Base-by-base conservation (phyloP, 805 yeast genomes). In the Ogataea philodendri region DNA sequence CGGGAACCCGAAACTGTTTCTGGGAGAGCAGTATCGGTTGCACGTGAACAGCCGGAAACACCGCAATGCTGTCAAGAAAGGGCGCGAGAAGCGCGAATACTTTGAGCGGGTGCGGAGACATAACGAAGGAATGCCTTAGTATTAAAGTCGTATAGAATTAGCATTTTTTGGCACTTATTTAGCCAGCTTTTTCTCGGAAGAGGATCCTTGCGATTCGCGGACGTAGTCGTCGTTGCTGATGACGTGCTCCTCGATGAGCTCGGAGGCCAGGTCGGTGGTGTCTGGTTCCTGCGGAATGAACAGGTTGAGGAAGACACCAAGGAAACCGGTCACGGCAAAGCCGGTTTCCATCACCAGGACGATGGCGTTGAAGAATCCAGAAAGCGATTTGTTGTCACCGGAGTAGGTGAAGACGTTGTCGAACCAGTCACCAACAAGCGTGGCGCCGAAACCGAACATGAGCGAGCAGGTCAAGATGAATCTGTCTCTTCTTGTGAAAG, bases 21-120 rank as follows among this genome's bases (percentile, higher is more conserved):
- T 93, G 6, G 97, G 97, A 0, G 78, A 75, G 1, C 81, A 72
- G 32, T 86, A 85, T 81, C 57, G 74, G 5, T 69, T 73, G 4
- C 98, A 90, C 59, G 40, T 78, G 30, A 61, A 63, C 13, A 79
- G 95, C 39, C 69, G 79, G 42, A 70, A 84, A 39, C 98, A 89
- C 52, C 73, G 69, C 44, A 64, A 69, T n/a, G 72, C 68, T 36
- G 30, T 71, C 11, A 63, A 65, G 10, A 62, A 73, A 35, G 71
- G 72, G 1, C 68, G 68, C 30, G 65, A 71, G 29, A 77, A 74
- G 54, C 61, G 72, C 22, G 75, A 72, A 30, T 76, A 74, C 48
- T 80, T 76, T 44, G 71, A 70, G 43, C 58, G 58, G 57, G 30
- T 55, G 23, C 29, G n/a, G 15, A 17, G 13, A 6, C 23, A 23